Conservation (phyloP, 164 flowering plant genomes). For the Paratinospora sagittata region DNA sequence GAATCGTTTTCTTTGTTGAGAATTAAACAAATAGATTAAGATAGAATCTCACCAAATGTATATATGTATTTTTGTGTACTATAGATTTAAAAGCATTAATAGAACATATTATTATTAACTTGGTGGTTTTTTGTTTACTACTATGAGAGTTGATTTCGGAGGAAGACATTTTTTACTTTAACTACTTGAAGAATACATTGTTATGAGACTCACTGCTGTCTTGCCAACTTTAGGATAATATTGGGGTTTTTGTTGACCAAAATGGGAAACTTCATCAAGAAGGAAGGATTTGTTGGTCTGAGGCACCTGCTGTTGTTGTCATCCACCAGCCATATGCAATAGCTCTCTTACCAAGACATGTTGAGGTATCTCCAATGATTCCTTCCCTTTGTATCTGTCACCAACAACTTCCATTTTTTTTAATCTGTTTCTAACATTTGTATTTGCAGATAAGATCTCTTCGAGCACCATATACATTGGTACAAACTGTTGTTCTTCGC, state of each 20-base stretch:
- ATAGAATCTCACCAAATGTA: too few species aligned
- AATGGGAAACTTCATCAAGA: constrained; percentile 92
- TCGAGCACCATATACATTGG: constrained; percentile 80
- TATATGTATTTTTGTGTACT: too few species aligned
- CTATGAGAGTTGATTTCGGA: neutral
- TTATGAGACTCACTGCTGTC: constrained; percentile 1
- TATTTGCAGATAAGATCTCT: constrained; percentile 85
- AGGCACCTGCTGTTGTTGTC: constrained; percentile 69
- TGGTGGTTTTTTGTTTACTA: neutral
- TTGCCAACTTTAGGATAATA: constrained; percentile 62
- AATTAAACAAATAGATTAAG: too few species aligned
- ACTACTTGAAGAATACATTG: neutral
- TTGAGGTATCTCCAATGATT: constrained; percentile 55
- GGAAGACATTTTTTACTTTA: neutral
- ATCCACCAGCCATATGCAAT: constrained; percentile 85
- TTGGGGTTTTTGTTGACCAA: constrained; percentile 95
- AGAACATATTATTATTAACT: neutral
- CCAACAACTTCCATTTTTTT: neutral
- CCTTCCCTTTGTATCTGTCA: neutral
- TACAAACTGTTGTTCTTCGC: constrained; percentile 84
- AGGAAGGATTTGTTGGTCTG: constrained; percentile 96
- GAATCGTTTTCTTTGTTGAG: too few species aligned
- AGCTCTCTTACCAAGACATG: constrained; percentile 77
- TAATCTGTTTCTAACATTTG: constrained; percentile 3
- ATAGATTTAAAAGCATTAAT: neutral